phyloP scores from a whole-genome alignment of 2,329 filamentous ascomycete genomes.

The Aspergillus fructus region DNA sequence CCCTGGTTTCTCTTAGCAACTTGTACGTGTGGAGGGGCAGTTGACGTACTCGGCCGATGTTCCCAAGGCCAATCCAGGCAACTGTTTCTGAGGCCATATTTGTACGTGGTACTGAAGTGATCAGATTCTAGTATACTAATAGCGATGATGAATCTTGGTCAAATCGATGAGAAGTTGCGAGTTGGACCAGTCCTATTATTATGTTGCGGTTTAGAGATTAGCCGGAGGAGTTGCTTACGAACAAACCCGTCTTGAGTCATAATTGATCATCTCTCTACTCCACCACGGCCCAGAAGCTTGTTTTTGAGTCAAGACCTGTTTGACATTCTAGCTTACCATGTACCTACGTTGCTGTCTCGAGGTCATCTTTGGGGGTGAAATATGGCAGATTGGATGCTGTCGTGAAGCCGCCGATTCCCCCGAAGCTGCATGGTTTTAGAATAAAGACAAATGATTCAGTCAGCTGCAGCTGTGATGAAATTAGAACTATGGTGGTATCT shows the following conservation, averaged over 20 bases:
- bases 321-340: neutral
- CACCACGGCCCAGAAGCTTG: neutral
- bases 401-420: neutral
- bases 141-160: neutral
- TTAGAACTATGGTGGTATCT: neutral
- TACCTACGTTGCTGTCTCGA: neutral
- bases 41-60: slow-evolving; percentile 73
- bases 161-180: neutral
- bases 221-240: slow-evolving; percentile 5
- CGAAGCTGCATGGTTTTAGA: neutral
- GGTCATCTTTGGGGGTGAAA: neutral
- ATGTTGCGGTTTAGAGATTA: slow-evolving; percentile 2
- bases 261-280: neutral
- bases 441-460: neutral
- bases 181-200: neutral
- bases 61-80: slow-evolving; percentile 80
- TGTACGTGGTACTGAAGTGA: neutral
- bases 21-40: neutral
- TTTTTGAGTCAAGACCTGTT: neutral
- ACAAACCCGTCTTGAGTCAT: slow-evolving; percentile 3
- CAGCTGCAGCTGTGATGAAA: neutral
- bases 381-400: neutral
- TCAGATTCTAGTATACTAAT: neutral
- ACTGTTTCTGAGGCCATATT: slow-evolving; percentile 49
- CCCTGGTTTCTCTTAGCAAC: slow-evolving; percentile 51